Conservation (phyloP, 116 monocot genomes). For the Cymodocea nodosa region DNA sequence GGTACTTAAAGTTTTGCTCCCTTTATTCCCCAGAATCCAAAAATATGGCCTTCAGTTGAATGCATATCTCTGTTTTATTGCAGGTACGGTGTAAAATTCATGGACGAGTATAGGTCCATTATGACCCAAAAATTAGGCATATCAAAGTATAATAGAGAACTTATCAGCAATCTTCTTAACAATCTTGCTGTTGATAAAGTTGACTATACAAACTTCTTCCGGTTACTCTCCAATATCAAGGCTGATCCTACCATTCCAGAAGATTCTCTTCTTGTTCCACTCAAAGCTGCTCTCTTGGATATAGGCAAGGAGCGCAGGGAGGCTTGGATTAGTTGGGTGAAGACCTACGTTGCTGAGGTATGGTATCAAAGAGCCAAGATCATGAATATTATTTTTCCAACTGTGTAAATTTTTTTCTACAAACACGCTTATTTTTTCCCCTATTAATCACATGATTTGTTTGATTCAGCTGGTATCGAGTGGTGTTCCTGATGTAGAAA, state of each 20-base stretch:
- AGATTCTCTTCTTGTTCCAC: constrained; percentile 60
- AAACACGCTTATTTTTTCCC: neutral
- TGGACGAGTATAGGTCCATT: constrained; percentile 89
- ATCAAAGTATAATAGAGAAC: constrained; percentile 79
- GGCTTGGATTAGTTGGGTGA: constrained; percentile 86
- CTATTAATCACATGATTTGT: neutral
- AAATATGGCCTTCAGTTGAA: neutral
- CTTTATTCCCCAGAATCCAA: neutral
- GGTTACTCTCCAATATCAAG: constrained; percentile 78
- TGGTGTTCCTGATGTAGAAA: constrained; percentile 50
- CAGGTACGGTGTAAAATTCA: constrained; percentile 91
- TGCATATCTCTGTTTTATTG: neutral
- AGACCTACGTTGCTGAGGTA: constrained; percentile 88
- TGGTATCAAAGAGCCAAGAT: neutral
- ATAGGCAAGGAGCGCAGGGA: constrained; percentile 84
- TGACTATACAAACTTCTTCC: constrained; percentile 97
- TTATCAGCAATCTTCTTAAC: constrained; percentile 77
- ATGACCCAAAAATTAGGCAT: constrained; percentile 92
- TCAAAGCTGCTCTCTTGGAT: constrained; percentile 77
- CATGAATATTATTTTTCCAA: no score
- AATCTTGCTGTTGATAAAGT: constrained; percentile 98
- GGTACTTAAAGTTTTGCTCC: constrained; percentile 24
- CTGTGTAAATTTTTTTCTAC: no score
- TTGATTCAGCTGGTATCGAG: constrained; percentile 36
- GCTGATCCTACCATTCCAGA: constrained; percentile 52